These are phyloP conservation scores for Hericium coralloides DNA, from an alignment of 768 basidiomycete species.

Conservation along the genomic window DNA sequence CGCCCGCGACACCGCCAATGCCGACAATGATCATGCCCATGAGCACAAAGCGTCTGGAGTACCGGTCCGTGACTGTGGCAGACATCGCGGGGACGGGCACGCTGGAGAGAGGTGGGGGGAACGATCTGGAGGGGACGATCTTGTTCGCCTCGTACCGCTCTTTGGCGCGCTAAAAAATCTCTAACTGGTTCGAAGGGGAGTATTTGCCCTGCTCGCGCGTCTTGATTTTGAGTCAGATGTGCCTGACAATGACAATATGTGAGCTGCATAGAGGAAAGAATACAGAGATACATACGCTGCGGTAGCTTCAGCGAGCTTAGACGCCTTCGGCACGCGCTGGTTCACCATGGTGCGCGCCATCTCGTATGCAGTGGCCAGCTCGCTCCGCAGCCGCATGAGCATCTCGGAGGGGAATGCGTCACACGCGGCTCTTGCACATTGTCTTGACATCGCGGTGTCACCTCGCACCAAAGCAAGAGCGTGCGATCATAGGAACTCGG, in stretches of 20 bases:
- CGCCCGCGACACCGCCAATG: too few relatives aligned
- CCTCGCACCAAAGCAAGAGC: too few relatives aligned
- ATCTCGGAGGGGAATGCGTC: constrained; percentile 85
- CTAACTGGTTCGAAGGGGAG: constrained; percentile 33
- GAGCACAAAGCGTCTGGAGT: too few relatives aligned
- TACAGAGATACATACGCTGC: constrained; percentile 16
- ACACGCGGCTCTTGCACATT: constrained; percentile 87
- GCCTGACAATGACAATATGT: constrained; percentile 20
- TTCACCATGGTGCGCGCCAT: constrained; percentile 67
- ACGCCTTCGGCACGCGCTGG: constrained; percentile 53
- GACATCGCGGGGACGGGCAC: too few relatives aligned
- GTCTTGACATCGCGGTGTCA: constrained; percentile 91
- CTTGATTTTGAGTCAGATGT: constrained; percentile 46
- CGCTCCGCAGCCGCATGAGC: constrained; percentile 68
- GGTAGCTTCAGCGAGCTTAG: constrained; percentile 27
- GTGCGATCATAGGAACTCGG: too few relatives aligned
- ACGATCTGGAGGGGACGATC: too few relatives aligned
- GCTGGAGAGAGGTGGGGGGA: too few relatives aligned
- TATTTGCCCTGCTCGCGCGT: constrained; percentile 35
- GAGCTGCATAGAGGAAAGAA: neutral
- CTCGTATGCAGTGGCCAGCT: constrained; percentile 64
- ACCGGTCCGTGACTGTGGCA: too few relatives aligned
- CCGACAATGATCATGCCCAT: too few relatives aligned
- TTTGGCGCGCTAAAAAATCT: constrained; percentile 50
- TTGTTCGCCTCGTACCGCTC: constrained; percentile 56